phyloP scores from a whole-genome alignment of 2,329 filamentous ascomycete genomes.

The Ascochyta fabae region DNA sequence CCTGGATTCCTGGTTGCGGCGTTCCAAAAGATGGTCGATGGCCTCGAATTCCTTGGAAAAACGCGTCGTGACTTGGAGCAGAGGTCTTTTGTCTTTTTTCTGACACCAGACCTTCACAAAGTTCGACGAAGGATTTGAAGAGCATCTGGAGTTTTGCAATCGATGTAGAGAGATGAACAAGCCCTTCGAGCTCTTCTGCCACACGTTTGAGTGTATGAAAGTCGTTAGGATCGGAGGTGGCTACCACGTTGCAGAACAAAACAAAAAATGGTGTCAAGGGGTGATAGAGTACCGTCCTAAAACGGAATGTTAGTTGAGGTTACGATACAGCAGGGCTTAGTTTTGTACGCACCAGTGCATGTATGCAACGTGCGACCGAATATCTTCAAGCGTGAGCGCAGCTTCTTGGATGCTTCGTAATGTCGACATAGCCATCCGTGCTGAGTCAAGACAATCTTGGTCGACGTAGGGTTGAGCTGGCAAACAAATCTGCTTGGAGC shows the following conservation, averaged over 20 bases:
- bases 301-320: background rate
- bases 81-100: no score
- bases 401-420: constrained; percentile 22
- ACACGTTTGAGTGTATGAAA: constrained; percentile 23
- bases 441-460: constrained; percentile 20
- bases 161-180: constrained; percentile 15
- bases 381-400: constrained; percentile 13
- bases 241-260: constrained; percentile 30
- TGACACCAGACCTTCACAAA: no score
- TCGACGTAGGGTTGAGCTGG: constrained; percentile 18
- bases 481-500: constrained; percentile 26
- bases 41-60: no score
- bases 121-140: no score
- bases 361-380: constrained; percentile 21
- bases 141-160: background rate
- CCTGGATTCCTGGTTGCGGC: no score
- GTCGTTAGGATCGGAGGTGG: constrained; percentile 22
- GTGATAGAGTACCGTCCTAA: constrained; percentile 31
- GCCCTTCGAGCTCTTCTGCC: constrained; percentile 21
- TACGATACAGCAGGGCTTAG: no score
- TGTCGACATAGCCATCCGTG: constrained; percentile 26
- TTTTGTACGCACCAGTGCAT: constrained; percentile 25
- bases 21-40: no score
- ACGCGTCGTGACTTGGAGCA: no score
- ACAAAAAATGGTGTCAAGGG: constrained; percentile 32